Conservation (phyloP, 495 filamentous ascomycete genomes). For the Hyphodiscus hymeniophilus region DNA sequence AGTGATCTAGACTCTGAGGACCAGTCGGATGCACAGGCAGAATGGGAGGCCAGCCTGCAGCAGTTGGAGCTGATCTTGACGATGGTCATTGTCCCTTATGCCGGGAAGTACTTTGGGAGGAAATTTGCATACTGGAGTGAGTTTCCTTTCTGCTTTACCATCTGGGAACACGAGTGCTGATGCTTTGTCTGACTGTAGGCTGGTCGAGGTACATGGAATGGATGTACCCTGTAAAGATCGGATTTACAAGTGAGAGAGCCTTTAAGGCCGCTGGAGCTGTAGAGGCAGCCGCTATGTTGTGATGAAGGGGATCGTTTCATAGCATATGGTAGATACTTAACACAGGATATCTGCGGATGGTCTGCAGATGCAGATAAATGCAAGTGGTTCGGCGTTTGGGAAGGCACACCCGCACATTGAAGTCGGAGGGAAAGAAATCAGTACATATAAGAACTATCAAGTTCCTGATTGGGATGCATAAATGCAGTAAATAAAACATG, state of each 20-base stretch:
- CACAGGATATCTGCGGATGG: background rate
- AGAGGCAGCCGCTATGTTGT: slow-evolving; percentile 52
- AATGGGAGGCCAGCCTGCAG: slow-evolving; percentile 90
- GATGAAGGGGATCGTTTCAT: background rate
- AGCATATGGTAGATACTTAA: too few species aligned
- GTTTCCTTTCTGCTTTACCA: slow-evolving; percentile 22
- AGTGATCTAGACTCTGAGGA: slow-evolving; percentile 20
- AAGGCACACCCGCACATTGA: background rate
- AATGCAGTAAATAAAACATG: background rate
- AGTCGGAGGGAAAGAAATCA: background rate
- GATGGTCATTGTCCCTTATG: slow-evolving; percentile 88
- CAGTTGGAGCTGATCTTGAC: slow-evolving; percentile 86
- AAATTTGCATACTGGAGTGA: slow-evolving; percentile 95
- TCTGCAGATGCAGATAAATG: background rate
- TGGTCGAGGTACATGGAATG: slow-evolving; percentile 53
- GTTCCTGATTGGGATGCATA: background rate
- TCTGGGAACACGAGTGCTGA: slow-evolving; percentile 4
- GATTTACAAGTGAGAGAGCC: slow-evolving; percentile 37
- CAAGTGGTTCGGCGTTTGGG: background rate
- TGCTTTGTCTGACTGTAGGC: slow-evolving; percentile 25
- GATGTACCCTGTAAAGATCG: slow-evolving; percentile 45
- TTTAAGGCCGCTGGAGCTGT: slow-evolving; percentile 64
- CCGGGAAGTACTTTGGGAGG: slow-evolving; percentile 88
- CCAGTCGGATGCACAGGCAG: slow-evolving; percentile 73
- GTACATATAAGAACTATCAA: background rate